Conservation (phyloP, 2,329 filamentous ascomycete species). For the Venturia nashicola region DNA sequence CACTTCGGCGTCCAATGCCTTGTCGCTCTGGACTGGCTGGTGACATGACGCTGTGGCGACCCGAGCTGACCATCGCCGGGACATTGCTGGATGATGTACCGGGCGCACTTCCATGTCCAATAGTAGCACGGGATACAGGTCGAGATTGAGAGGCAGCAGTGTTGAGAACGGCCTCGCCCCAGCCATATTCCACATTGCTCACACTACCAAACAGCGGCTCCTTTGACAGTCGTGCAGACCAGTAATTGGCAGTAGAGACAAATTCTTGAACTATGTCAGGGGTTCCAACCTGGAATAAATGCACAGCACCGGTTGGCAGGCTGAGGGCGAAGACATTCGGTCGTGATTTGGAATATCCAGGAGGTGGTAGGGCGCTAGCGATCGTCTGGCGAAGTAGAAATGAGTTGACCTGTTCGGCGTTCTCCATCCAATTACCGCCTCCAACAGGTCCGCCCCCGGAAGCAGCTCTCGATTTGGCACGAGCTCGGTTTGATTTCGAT, state of each 20-base stretch:
- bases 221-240: conserved; percentile 88
- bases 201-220: conserved; percentile 87
- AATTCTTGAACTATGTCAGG: conserved; percentile 92
- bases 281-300: conserved; percentile 96
- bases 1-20: conserved; percentile 4
- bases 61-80: background rate
- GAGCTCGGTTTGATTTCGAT: conserved; percentile 54
- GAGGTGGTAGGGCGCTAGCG: conserved; percentile 76
- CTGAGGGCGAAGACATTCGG: conserved; percentile 92
- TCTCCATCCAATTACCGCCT: conserved; percentile 97
- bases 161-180: conserved; percentile 74
- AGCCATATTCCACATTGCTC: conserved; percentile 95
- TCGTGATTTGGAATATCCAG: conserved; percentile 81
- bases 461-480: conserved; percentile 45
- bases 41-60: conserved; percentile 13
- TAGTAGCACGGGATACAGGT: conserved; percentile 25
- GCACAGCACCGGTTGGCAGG: conserved; percentile 82
- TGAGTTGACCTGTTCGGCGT: conserved; percentile 76
- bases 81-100: conserved; percentile 12
- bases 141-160: conserved; percentile 29
- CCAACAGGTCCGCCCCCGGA: conserved; percentile 59
- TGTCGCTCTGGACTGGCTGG: background rate
- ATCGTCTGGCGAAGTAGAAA: conserved; percentile 87
- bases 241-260: conserved; percentile 90
- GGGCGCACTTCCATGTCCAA: conserved; percentile 9